These are phyloP conservation scores for Juglanconis sp. DNA, from an alignment of 2,329 filamentous ascomycete species.

Conservation along the genomic window DNA sequence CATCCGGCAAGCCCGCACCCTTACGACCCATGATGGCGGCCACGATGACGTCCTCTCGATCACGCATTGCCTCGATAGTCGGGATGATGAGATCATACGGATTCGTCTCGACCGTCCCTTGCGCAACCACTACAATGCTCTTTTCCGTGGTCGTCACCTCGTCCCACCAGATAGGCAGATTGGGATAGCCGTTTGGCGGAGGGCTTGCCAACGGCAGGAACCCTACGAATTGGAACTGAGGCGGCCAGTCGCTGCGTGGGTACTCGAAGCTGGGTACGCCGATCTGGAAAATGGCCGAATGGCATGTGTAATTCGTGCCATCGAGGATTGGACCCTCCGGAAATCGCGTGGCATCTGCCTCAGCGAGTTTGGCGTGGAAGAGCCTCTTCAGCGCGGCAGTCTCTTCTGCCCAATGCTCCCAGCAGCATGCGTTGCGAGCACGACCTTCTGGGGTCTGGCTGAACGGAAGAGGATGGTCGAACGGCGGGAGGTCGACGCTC, in stretches of 20 bases:
- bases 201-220: slow-evolving; percentile 26
- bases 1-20: slow-evolving; percentile 25
- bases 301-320: slow-evolving; percentile 34
- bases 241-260: slow-evolving; percentile 34
- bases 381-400: slow-evolving; percentile 25
- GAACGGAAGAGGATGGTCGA: slow-evolving; percentile 29
- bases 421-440: slow-evolving; percentile 24
- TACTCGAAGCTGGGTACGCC: slow-evolving; percentile 37
- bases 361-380: slow-evolving; percentile 26
- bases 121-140: slow-evolving; percentile 36
- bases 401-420: slow-evolving; percentile 28
- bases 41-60: slow-evolving; percentile 27
- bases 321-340: slow-evolving; percentile 26
- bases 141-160: slow-evolving; percentile 26
- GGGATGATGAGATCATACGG: slow-evolving; percentile 36
- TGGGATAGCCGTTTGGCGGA: slow-evolving; percentile 15
- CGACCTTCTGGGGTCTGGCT: slow-evolving; percentile 27
- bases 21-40: slow-evolving; percentile 35
- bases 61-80: slow-evolving; percentile 31
- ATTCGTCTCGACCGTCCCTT: slow-evolving; percentile 38
- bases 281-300: slow-evolving; percentile 33
- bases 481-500: slow-evolving; percentile 33
- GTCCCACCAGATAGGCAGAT: slow-evolving; percentile 31
- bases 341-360: slow-evolving; percentile 25
- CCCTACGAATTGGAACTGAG: slow-evolving; percentile 32